Evolutionary conservation across 2,329 filamentous ascomycete species (phyloP).

Genomic region (Penicillium frequentans): DNA sequence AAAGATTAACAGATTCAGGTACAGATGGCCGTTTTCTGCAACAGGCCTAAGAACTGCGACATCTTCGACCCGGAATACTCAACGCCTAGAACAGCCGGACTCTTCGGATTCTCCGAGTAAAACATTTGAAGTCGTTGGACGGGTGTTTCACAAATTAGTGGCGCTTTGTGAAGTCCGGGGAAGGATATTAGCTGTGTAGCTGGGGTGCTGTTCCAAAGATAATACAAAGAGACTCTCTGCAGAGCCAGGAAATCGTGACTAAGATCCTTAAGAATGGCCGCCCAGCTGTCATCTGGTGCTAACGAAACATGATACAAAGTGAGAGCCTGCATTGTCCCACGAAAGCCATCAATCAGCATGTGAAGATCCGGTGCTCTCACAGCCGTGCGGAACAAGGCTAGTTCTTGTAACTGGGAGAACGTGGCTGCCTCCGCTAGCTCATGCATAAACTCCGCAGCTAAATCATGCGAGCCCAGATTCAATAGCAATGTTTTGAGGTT

Average conservation of each 20-base stretch:
- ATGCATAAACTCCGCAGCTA: constrained; percentile 25
- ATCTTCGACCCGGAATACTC: constrained; percentile 24
- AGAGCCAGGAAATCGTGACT: constrained; percentile 8
- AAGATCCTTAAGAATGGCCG: constrained; percentile 13
- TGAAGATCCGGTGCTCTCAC: constrained; percentile 16
- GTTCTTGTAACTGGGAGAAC: constrained; percentile 16
- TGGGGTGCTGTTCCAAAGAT: constrained; percentile 20
- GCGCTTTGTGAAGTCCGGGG: constrained; percentile 16
- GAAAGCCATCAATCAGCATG: constrained; percentile 10
- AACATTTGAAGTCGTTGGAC: constrained; percentile 13
- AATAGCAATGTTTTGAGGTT: constrained; percentile 20
- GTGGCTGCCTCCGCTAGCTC: constrained; percentile 20
- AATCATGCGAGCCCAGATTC: constrained; percentile 22
- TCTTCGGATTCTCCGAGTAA: constrained; percentile 18
- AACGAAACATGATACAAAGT: constrained; percentile 22
- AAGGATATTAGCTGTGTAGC: constrained; percentile 19
- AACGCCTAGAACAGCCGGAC: constrained; percentile 16
- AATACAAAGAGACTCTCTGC: constrained; percentile 21
- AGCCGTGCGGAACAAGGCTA: constrained; percentile 21
- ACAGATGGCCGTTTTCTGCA: constrained; percentile 7
- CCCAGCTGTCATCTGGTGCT: constrained; percentile 15
- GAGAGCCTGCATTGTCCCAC: constrained; percentile 10
- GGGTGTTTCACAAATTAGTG: not conserved
- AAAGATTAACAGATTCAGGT: not conserved
- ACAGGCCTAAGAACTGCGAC: constrained; percentile 14